A percentile compares a stretch with the other conserved stretches of the same genome.
Conservation (phyloP, 108 stramenopile species). For the Cylindrotheca fusiformis region DNA sequence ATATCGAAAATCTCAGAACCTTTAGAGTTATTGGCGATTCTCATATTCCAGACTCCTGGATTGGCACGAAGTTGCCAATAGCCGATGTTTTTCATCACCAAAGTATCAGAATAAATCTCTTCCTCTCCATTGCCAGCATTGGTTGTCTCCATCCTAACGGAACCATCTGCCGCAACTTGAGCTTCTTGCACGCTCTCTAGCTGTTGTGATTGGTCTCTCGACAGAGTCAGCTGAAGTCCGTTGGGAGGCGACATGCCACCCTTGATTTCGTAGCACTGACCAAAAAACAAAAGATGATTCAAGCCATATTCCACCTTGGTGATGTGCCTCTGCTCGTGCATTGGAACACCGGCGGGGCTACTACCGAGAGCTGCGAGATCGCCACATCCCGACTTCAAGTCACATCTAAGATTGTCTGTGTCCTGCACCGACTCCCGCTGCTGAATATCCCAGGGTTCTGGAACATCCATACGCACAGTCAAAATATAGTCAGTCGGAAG, state of each 20-base stretch:
- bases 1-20: slow-evolving; percentile 92
- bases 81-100: slow-evolving; percentile 98
- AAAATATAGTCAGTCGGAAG: slow-evolving; percentile 88
- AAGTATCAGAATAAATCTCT: slow-evolving; percentile 78
- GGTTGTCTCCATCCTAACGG: slow-evolving; percentile 6
- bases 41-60: slow-evolving; percentile 89
- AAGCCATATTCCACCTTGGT: slow-evolving; percentile 85
- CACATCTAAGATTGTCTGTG: slow-evolving; percentile 94
- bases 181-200: slow-evolving; percentile 28
- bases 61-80: slow-evolving; percentile 97
- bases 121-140: background rate
- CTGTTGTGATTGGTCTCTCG: slow-evolving; percentile 23
- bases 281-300: slow-evolving; percentile 85
- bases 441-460: slow-evolving; percentile 96
- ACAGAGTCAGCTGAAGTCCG: slow-evolving; percentile 90
- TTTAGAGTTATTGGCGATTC: slow-evolving; percentile 65
- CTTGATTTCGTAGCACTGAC: slow-evolving; percentile 88
- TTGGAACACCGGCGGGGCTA: background rate
- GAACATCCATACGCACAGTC: slow-evolving; percentile 94
- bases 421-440: slow-evolving; percentile 84
- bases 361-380: slow-evolving; percentile 42
- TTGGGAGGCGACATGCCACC: slow-evolving; percentile 70
- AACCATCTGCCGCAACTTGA: slow-evolving; percentile 43
- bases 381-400: slow-evolving; percentile 61
- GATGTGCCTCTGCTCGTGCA: slow-evolving; percentile 25